Conservation (phyloP, 768 basidiomycete species). For the Russula earlei region DNA sequence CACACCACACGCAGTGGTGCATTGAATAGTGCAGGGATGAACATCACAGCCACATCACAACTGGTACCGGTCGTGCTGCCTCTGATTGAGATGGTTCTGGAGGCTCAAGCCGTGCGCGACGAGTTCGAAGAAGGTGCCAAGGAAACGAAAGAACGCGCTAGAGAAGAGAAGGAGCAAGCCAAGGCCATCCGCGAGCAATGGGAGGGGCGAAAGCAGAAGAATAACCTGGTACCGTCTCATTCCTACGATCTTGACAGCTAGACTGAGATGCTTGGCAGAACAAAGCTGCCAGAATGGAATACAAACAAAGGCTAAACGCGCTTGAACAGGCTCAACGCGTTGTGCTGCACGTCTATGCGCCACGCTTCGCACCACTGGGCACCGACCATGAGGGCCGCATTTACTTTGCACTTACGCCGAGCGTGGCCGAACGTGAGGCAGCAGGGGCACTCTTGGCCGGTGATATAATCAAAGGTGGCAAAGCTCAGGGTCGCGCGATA, state of each 20-base stretch:
- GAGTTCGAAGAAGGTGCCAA: slow-evolving; percentile 52
- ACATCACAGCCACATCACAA: slow-evolving; percentile 42
- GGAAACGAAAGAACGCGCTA: slow-evolving; percentile 44
- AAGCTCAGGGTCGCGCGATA: slow-evolving; percentile 34
- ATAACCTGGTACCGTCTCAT: slow-evolving; percentile 6
- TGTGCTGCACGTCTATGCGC: slow-evolving; percentile 33
- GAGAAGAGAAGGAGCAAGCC: slow-evolving; percentile 42
- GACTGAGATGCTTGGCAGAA: slow-evolving; percentile 25
- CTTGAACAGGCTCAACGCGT: slow-evolving; percentile 52
- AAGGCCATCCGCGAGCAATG: slow-evolving; percentile 52
- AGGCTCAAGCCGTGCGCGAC: slow-evolving; percentile 40
- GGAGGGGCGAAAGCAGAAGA: slow-evolving; percentile 31
- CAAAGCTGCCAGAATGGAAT: slow-evolving; percentile 36
- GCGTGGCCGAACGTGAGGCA: slow-evolving; percentile 45
- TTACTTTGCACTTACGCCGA: slow-evolving; percentile 61
- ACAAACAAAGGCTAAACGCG: slow-evolving; percentile 39
- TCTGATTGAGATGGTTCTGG: slow-evolving; percentile 44
- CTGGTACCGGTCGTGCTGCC: slow-evolving; percentile 56
- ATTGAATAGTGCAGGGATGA: slow-evolving; percentile 20
- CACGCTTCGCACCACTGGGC: slow-evolving; percentile 58
- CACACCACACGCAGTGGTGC: slow-evolving; percentile 39
- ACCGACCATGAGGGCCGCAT: slow-evolving; percentile 53
- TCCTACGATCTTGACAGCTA: background rate
- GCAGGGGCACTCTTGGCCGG: slow-evolving; percentile 29
- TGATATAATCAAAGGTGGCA: slow-evolving; percentile 28